Evolutionary conservation across 345 rosid genomes (phyloP).

Genomic region (Geranium brycei): DNA sequence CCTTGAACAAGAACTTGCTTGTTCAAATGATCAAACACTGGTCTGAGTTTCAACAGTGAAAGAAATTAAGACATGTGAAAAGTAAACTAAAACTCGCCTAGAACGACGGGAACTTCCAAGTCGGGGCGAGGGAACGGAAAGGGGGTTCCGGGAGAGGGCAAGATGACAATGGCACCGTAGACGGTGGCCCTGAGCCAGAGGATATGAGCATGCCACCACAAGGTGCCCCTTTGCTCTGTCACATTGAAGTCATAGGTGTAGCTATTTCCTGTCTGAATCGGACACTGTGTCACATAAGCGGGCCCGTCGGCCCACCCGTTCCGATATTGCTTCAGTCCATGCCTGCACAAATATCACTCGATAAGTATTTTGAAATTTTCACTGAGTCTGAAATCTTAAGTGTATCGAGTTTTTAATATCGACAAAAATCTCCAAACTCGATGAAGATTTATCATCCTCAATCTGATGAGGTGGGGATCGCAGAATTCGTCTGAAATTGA

Average conservation of each 20-base stretch:
- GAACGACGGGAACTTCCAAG: slow-evolving; percentile 24
- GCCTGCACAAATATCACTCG: slow-evolving; percentile 19
- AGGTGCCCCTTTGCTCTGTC: slow-evolving; percentile 53
- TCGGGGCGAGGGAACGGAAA: slow-evolving; percentile 49
- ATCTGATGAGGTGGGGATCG: too few species aligned
- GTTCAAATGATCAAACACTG: too few species aligned
- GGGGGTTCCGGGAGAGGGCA: slow-evolving; percentile 34
- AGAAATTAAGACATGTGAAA: too few species aligned
- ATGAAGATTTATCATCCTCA: too few species aligned
- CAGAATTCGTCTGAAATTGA: too few species aligned
- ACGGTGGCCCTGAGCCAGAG: slow-evolving; percentile 58
- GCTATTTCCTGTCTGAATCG: slow-evolving; percentile 39
- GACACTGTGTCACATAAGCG: slow-evolving; percentile 56
- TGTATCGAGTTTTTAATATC: too few species aligned
- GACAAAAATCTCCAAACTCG: too few species aligned
- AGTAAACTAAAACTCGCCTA: slow-evolving; percentile 18
- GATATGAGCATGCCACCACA: slow-evolving; percentile 69
- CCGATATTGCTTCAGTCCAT: slow-evolving; percentile 53
- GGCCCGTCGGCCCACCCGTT: slow-evolving; percentile 69
- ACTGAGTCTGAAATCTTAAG: too few species aligned
- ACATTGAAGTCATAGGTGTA: slow-evolving; percentile 41
- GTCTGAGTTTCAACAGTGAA: too few species aligned
- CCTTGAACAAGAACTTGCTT: too few species aligned
- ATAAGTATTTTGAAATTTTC: too few species aligned
- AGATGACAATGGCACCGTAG: slow-evolving; percentile 43